A percentile compares a stretch with the other conserved stretches of the same genome.
Evolutionary conservation across 257 asterid species (phyloP).

Genomic region (Misopates orontium): DNA sequence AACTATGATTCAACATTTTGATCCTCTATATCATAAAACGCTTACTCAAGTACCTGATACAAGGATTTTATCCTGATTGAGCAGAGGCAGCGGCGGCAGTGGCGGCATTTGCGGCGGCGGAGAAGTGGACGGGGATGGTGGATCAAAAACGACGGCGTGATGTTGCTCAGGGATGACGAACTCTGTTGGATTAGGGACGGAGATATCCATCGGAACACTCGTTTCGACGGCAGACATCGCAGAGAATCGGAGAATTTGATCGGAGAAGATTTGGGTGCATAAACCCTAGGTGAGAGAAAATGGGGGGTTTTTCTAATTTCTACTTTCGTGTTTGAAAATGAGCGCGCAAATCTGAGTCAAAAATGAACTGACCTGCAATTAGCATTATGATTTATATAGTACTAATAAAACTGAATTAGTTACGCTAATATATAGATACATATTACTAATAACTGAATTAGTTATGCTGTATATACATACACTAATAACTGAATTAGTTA

Average conservation of each 20-base stretch:
- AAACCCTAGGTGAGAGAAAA: conserved; percentile 35
- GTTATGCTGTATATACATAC: no score
- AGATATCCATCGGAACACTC: conserved; percentile 89
- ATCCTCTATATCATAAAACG: not conserved
- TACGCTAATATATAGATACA: no score
- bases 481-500: no score
- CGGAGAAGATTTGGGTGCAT: conserved; percentile 23
- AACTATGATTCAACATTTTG: not conserved
- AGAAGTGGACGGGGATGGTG: conserved; percentile 36
- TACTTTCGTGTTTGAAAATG: conserved; percentile 34
- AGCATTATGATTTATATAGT: no score
- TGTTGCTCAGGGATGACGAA: conserved; percentile 42
- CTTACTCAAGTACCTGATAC: conserved; percentile 62
- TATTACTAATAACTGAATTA: no score
- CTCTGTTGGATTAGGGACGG: conserved; percentile 41
- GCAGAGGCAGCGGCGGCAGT: conserved; percentile 35
- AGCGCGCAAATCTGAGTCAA: conserved; percentile 40
- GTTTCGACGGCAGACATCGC: conserved; percentile 39
- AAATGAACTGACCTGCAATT: not conserved
- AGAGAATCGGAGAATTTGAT: conserved; percentile 16
- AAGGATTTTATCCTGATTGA: conserved; percentile 52
- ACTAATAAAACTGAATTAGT: no score
- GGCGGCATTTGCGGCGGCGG: conserved; percentile 31
- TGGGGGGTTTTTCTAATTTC: conserved; percentile 12
- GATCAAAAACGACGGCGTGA: conserved; percentile 45